phyloP scores from a whole-genome alignment of 2,329 filamentous ascomycete genomes.

The Whalleya microplaca region DNA sequence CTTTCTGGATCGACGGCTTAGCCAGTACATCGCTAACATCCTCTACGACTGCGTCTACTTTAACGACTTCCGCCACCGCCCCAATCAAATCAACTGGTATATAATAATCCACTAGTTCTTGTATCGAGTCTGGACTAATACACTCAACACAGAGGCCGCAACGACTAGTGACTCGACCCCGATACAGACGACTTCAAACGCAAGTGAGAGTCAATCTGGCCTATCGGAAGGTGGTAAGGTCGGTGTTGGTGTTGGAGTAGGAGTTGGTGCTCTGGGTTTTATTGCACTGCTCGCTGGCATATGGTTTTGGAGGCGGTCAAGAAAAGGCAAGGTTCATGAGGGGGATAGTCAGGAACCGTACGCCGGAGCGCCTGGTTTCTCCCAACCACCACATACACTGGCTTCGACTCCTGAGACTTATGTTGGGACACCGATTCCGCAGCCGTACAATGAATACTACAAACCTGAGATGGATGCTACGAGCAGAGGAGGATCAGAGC shows the following conservation, averaged over 20 bases:
- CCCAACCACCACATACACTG: neutral
- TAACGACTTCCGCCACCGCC: constrained; percentile 20
- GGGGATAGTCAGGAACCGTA: constrained; percentile 9
- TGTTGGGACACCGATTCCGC: neutral
- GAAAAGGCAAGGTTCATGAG: constrained; percentile 4
- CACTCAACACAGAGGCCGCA: neutral
- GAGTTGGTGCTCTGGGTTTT: constrained; percentile 22
- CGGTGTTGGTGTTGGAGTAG: constrained; percentile 27
- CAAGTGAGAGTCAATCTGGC: neutral
- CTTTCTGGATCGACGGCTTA: constrained; percentile 26
- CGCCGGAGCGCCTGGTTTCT: neutral
- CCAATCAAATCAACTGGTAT: constrained; percentile 7
- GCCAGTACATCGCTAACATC: constrained; percentile 5
- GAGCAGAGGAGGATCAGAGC: constrained; percentile 4
- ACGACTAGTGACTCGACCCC: constrained; percentile 3
- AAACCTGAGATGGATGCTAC: constrained; percentile 16
- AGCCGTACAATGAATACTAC: constrained; percentile 8
- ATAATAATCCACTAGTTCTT: neutral
- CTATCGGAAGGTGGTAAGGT: constrained; percentile 20
- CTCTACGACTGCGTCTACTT: constrained; percentile 11
- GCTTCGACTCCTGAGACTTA: constrained; percentile 6
- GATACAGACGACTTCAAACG: neutral
- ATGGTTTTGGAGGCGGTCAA: constrained; percentile 25
- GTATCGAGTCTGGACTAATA: constrained; percentile 12
- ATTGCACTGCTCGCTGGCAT: constrained; percentile 22